phyloP scores from a whole-genome alignment of 2,329 filamentous ascomycete genomes.

The Venturia nashicola region DNA sequence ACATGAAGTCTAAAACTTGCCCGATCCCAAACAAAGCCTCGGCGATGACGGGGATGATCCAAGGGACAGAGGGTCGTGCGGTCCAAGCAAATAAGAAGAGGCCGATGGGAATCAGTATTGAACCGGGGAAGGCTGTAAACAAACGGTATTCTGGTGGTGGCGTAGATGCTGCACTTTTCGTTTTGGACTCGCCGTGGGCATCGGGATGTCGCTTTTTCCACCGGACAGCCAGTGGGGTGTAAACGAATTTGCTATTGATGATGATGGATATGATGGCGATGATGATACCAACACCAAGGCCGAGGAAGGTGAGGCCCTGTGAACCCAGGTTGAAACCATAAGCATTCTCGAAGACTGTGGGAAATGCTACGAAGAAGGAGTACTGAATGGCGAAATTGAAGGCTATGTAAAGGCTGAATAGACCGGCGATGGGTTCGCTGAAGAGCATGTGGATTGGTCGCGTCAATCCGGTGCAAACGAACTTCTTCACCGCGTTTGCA shows the following conservation, averaged over 20 bases:
- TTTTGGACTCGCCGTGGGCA: neutral
- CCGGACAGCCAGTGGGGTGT: conserved; percentile 14
- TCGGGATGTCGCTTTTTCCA: neutral
- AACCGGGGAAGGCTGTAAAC: conserved; percentile 14
- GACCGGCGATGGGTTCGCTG: conserved; percentile 22
- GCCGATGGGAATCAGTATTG: conserved; percentile 13
- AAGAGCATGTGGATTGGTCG: conserved; percentile 36
- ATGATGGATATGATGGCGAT: conserved; percentile 18
- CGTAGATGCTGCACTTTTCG: neutral
- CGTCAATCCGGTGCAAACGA: conserved; percentile 25
- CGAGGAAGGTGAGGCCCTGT: conserved; percentile 21
- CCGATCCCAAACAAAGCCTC: conserved; percentile 17
- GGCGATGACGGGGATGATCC: conserved; percentile 24
- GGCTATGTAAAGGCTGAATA: conserved; percentile 22
- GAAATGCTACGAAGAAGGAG: conserved; percentile 54
- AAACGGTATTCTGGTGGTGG: conserved; percentile 22
- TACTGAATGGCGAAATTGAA: conserved; percentile 46
- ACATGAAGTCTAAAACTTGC: conserved; percentile 23
- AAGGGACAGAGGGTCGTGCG: conserved; percentile 21
- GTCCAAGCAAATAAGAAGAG: conserved; percentile 26
- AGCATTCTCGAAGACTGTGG: conserved; percentile 46
- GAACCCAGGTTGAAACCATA: conserved; percentile 44
- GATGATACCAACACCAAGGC: conserved; percentile 21
- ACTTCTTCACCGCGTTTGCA: conserved; percentile 19
- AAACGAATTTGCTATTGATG: conserved; percentile 23